Evolutionary conservation across 192 early-diverging fungal genomes (phyloP).

Genomic region (Rhizophagus clarus): DNA sequence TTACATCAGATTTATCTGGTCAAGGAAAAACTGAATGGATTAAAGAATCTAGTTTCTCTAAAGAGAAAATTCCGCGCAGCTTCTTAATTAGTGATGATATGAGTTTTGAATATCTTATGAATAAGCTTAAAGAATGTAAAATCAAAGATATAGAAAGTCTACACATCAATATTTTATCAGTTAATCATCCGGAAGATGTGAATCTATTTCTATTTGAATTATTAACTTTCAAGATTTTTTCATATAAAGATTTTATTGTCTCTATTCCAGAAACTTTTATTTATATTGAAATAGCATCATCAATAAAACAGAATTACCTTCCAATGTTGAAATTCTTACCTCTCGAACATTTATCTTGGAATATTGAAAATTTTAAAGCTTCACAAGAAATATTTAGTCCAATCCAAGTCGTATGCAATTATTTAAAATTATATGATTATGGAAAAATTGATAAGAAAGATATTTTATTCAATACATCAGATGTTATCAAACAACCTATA

Average conservation of each 20-base stretch:
- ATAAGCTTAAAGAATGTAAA: constrained; percentile 24
- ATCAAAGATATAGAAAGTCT: constrained; percentile 21
- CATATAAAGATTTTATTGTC: background rate
- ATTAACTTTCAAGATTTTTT: constrained; percentile 13
- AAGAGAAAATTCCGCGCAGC: background rate
- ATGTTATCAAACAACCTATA: background rate
- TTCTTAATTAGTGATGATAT: constrained; percentile 24
- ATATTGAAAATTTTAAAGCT: constrained; percentile 10
- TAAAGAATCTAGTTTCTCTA: background rate
- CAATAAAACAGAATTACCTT: background rate
- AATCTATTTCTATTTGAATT: constrained; percentile 25
- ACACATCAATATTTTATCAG: background rate
- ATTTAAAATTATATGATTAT: constrained; percentile 10
- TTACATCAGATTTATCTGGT: constrained; percentile 30
- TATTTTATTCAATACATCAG: background rate
- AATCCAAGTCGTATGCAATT: constrained; percentile 16
- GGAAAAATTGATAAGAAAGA: constrained; percentile 13
- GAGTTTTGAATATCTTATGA: constrained; percentile 3
- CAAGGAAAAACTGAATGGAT: constrained; percentile 34
- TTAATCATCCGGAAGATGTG: background rate
- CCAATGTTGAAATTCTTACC: background rate
- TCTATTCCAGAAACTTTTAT: background rate
- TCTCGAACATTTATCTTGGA: constrained; percentile 15
- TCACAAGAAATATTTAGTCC: constrained; percentile 13
- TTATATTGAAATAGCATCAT: constrained; percentile 29